Conservation (phyloP, 1,284 basidiomycete species). For the Tremellales sp. region DNA sequence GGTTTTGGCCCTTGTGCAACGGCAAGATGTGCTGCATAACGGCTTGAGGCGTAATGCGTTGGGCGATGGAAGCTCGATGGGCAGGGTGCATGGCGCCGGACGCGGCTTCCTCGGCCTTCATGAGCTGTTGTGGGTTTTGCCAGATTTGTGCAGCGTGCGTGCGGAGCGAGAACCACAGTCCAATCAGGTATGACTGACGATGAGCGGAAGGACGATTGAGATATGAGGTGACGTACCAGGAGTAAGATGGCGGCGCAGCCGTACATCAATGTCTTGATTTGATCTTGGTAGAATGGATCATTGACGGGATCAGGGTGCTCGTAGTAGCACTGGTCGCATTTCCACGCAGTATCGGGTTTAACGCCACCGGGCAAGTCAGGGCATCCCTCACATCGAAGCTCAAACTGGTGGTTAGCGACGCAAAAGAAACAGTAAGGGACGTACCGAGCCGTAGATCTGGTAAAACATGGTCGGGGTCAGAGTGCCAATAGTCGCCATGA, state of each 20-base stretch:
- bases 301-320: conserved; percentile 85
- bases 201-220: neutral
- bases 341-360: conserved; percentile 68
- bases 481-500: conserved; percentile 99
- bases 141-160: conserved; percentile 99
- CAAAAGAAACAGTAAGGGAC: conserved; percentile 43
- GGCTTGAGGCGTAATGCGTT: conserved; percentile 57
- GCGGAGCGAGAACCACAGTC: conserved; percentile 96
- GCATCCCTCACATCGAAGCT: conserved; percentile 88
- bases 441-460: conserved; percentile 93
- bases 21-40: conserved; percentile 45
- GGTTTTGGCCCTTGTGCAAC: conserved; percentile 31
- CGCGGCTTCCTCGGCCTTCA: conserved; percentile 60
- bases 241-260: conserved; percentile 85
- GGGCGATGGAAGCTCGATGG: conserved; percentile 69
- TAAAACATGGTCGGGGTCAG: conserved; percentile 96
- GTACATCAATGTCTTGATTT: conserved; percentile 91
- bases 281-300: conserved; percentile 95
- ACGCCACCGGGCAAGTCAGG: conserved; percentile 48
- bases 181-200: conserved; percentile 85
- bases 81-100: conserved; percentile 43
- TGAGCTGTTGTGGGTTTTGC: conserved; percentile 89
- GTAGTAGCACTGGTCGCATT: conserved; percentile 90
- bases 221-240: conserved; percentile 60
- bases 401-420: conserved; percentile 61